phyloP scores from a whole-genome alignment of 169 alveolate species.

The Cryptosporidium sp. region DNA sequence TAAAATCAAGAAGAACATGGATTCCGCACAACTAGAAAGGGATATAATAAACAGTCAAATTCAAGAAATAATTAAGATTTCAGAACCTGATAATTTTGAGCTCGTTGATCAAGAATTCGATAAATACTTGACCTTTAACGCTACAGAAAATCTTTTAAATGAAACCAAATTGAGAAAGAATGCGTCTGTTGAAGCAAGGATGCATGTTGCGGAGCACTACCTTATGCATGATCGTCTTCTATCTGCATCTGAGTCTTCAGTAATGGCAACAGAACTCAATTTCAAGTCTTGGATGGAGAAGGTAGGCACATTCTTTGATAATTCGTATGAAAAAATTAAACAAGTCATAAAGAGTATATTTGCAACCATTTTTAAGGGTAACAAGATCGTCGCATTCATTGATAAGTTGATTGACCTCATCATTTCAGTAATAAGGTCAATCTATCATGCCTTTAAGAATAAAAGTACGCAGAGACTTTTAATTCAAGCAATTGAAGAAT shows the following conservation, averaged over 20 bases:
- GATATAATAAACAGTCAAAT: slow-evolving; percentile 17
- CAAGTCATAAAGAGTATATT: slow-evolving; percentile 36
- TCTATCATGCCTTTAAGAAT: slow-evolving; percentile 30
- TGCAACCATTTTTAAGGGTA: slow-evolving; percentile 33
- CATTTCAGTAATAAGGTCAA: slow-evolving; percentile 45
- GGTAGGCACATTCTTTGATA: slow-evolving; percentile 54
- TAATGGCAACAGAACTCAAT: slow-evolving; percentile 53
- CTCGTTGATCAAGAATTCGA: slow-evolving; percentile 18
- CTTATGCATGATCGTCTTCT: slow-evolving; percentile 26
- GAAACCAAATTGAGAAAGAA: background rate
- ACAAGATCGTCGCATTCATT: slow-evolving; percentile 35
- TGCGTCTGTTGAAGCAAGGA: background rate
- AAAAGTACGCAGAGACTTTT: slow-evolving; percentile 62
- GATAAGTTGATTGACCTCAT: slow-evolving; percentile 45
- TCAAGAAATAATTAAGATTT: background rate
- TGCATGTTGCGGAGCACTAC: background rate
- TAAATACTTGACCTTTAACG: slow-evolving; percentile 1
- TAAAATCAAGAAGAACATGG: slow-evolving; percentile 11
- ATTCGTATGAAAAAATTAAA: slow-evolving; percentile 39
- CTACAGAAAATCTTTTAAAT: background rate
- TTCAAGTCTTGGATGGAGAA: slow-evolving; percentile 49
- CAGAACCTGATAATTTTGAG: slow-evolving; percentile 9
- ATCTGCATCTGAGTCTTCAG: slow-evolving; percentile 22
- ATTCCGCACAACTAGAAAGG: slow-evolving; percentile 23
- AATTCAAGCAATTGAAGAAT: slow-evolving; percentile 45